Evolutionary conservation across 2,329 filamentous ascomycete species (phyloP), one percentile per base, ranked within the genome.

Genomic region (Fusarium avenaceum): DNA sequence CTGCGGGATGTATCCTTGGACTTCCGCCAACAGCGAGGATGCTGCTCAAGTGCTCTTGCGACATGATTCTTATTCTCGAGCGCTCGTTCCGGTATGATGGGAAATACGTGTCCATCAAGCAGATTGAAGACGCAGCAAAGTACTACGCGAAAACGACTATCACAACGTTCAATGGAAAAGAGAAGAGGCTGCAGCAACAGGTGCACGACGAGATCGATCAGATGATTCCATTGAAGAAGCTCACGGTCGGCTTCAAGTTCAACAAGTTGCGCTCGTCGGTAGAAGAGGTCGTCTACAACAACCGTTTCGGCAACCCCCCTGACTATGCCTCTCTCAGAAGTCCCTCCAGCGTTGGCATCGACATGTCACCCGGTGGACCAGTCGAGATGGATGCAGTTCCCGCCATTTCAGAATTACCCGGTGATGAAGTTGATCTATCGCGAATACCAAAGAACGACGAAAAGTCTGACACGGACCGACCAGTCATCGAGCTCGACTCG

Each of bases 31-130:
- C 72, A 0, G 72, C 72, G 0, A 61, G 72, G 4, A 74, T 74
- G 72, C 20, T 74, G 17, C 63, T 74, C 17, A 74, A 74, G 17
- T 74, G 72, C 7, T 74, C 72, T 0, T 74, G 72, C 42, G 72
- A 74, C 2, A 74, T 74, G 72, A 74, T 74, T 7, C 45, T 74
- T 0, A 74, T 74, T 0, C 68, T 74, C 0, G 72, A 74, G 7
- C 53, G 72, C 0, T 73, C 72, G 2, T 74, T 74, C 1, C 44
- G 72, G 2, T 74, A 74, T 10, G 72, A 57, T 0, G 72, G 72
- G 20, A 74, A 74, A 33, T 74, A 74, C 22, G 72, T 74, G 4
- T 74, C 72, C 1, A 54, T 74, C 33, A 74, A 69, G 43, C 70
- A 74, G 56, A 74, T 74, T 22, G 72, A 74, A 33, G 63, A 70